phyloP scores from a whole-genome alignment of 306 rosid genomes.

The Cucumis sativus region DNA sequence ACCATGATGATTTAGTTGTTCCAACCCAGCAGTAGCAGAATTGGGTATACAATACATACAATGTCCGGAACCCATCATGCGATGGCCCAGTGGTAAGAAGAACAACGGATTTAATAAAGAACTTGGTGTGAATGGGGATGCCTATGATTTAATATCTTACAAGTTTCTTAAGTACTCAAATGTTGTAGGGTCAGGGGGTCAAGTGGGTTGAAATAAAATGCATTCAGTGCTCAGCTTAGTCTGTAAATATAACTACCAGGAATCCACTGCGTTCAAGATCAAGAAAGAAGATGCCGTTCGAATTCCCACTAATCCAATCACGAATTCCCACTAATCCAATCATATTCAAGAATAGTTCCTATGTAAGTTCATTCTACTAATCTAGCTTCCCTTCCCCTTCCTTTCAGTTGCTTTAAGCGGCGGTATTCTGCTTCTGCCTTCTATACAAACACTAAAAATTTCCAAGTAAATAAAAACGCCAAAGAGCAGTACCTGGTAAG shows the following conservation, averaged over 20 bases:
- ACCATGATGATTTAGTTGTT: not conserved
- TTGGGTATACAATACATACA: not conserved
- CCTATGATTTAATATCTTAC: too few relatives aligned
- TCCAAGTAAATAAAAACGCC: not conserved
- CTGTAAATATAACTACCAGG: not conserved
- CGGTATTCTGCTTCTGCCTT: not conserved
- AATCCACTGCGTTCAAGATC: not conserved
- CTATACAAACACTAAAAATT: not conserved
- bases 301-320: not conserved
- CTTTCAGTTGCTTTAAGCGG: not conserved
- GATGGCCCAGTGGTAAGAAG: too few relatives aligned
- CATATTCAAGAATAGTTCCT: not conserved
- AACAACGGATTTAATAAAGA: too few relatives aligned
- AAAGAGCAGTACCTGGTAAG: constrained; percentile 55
- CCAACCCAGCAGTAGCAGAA: not conserved
- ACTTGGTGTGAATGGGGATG: too few relatives aligned
- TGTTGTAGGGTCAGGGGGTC: too few relatives aligned
- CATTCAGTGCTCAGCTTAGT: not conserved
- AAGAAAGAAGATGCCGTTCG: not conserved
- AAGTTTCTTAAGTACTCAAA: too few relatives aligned
- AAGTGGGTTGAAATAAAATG: too few relatives aligned
- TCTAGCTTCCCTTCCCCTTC: not conserved
- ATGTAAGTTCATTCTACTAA: not conserved
- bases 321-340: not conserved
- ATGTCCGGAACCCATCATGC: too few relatives aligned